Conservation (phyloP, 768 basidiomycete species). For the Phanerodontia chrysosporium region DNA sequence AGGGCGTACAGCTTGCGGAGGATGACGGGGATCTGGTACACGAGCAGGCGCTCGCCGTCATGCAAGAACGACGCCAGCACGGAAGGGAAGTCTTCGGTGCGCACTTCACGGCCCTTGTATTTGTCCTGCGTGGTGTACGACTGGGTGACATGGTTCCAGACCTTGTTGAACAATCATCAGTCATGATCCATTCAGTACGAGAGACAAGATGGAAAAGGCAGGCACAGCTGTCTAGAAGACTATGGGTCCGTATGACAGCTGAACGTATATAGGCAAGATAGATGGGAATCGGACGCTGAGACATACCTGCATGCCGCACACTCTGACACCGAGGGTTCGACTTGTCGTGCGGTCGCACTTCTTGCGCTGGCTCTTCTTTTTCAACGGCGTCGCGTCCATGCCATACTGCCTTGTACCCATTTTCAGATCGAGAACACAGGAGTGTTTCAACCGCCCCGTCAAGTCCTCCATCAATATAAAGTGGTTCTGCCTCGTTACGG, state of each 20-base stretch:
- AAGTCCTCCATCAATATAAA: constrained; percentile 99
- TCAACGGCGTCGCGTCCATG: constrained; percentile 84
- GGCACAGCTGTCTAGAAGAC: background rate
- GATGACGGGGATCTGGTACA: constrained; percentile 88
- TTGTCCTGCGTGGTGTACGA: constrained; percentile 94
- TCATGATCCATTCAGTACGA: background rate
- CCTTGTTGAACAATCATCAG: constrained; percentile 42
- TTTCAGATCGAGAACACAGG: constrained; percentile 97
- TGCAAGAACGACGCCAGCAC: constrained; percentile 81
- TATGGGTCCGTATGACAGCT: constrained; percentile 5
- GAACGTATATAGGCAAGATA: background rate
- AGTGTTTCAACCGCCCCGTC: constrained; percentile 84
- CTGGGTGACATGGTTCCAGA: constrained; percentile 85
- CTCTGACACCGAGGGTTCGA: constrained; percentile 80
- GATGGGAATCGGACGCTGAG: constrained; percentile 3
- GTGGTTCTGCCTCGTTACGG: constrained; percentile 83
- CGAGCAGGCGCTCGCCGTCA: constrained; percentile 78
- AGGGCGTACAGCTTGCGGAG: constrained; percentile 92
- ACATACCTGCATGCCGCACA: constrained; percentile 98
- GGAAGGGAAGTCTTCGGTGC: constrained; percentile 76
- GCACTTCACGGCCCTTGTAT: constrained; percentile 90
- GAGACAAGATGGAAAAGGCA: background rate
- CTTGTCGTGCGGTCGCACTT: constrained; percentile 98
- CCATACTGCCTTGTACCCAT: constrained; percentile 99
- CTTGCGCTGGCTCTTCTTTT: constrained; percentile 98